phyloP scores from a whole-genome alignment of 257 asterid genomes.

The Solanum commersonii region DNA sequence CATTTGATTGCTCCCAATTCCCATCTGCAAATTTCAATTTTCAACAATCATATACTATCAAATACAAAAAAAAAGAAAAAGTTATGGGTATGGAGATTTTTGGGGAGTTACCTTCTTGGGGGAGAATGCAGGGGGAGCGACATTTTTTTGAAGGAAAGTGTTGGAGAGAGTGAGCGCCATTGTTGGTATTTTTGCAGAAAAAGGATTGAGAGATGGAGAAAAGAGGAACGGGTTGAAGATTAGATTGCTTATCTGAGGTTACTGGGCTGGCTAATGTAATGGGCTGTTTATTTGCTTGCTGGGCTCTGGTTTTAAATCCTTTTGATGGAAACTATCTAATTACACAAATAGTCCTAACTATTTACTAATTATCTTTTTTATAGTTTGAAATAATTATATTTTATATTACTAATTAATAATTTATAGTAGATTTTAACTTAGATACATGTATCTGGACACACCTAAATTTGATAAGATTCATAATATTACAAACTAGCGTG shows the following conservation, averaged over 20 bases:
- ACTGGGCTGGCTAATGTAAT: not conserved
- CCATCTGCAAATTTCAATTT: slow-evolving; percentile 23
- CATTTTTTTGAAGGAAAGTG: slow-evolving; percentile 46
- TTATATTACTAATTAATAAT: no score
- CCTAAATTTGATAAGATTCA: no score
- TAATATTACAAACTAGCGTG: no score
- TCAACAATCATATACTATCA: not conserved
- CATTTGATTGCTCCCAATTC: slow-evolving; percentile 36
- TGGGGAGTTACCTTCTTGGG: slow-evolving; percentile 30
- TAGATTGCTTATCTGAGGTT: not conserved
- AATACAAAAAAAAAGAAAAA: not conserved
- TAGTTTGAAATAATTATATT: no score
- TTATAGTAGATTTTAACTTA: no score
- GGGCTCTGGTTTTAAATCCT: not conserved
- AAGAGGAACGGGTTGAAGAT: not conserved
- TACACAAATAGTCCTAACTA: no score
- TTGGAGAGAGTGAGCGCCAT: slow-evolving; percentile 73
- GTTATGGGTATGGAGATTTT: not conserved
- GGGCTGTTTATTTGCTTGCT: not conserved
- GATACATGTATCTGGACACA: no score
- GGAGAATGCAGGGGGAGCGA: slow-evolving; percentile 22
- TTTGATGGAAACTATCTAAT: no score
- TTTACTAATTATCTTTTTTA: no score
- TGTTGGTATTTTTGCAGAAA: not conserved
- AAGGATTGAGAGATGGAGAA: not conserved